Evolutionary conservation across 2,329 filamentous ascomycete species (phyloP).

Genomic region (Curvularia sp.): DNA sequence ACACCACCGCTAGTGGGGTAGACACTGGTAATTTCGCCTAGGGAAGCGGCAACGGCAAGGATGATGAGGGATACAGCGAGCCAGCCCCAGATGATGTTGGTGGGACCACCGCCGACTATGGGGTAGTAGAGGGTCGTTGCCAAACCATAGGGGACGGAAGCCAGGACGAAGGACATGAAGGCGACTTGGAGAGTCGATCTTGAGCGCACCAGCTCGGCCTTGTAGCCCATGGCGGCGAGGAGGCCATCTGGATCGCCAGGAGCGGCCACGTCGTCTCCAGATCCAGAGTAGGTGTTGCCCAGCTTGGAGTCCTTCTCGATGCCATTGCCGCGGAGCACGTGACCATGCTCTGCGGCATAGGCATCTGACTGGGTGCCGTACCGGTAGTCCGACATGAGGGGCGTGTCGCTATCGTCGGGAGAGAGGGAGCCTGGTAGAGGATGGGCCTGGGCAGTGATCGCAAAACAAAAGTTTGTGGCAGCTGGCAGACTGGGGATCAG

Average conservation of each 20-base stretch:
- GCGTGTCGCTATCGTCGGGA: slow-evolving; percentile 20
- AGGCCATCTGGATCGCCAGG: slow-evolving; percentile 64
- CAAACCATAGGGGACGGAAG: slow-evolving; percentile 76
- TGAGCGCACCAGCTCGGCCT: slow-evolving; percentile 68
- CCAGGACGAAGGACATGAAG: slow-evolving; percentile 79
- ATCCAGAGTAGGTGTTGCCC: slow-evolving; percentile 29
- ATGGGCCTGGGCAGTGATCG: slow-evolving; percentile 22
- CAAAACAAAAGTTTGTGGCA: slow-evolving; percentile 27
- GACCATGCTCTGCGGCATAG: slow-evolving; percentile 42
- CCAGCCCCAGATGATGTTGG: slow-evolving; percentile 77
- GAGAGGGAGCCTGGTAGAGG: slow-evolving; percentile 18
- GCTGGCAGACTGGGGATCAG: slow-evolving; percentile 25
- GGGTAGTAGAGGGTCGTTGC: slow-evolving; percentile 74
- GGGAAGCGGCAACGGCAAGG: slow-evolving; percentile 70
- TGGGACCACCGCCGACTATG: slow-evolving; percentile 69
- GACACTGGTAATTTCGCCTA: slow-evolving; percentile 77
- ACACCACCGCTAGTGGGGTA: slow-evolving; percentile 80
- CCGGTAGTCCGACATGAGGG: slow-evolving; percentile 34
- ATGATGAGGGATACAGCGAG: slow-evolving; percentile 72
- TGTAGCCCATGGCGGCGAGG: slow-evolving; percentile 70
- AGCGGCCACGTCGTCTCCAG: slow-evolving; percentile 31
- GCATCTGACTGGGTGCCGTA: slow-evolving; percentile 47
- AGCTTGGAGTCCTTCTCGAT: slow-evolving; percentile 40
- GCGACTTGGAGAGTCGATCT: slow-evolving; percentile 73
- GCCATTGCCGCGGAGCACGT: slow-evolving; percentile 27